Base-by-base conservation (phyloP, 441 rosid genomes). In the Populus hybrid region DNA sequence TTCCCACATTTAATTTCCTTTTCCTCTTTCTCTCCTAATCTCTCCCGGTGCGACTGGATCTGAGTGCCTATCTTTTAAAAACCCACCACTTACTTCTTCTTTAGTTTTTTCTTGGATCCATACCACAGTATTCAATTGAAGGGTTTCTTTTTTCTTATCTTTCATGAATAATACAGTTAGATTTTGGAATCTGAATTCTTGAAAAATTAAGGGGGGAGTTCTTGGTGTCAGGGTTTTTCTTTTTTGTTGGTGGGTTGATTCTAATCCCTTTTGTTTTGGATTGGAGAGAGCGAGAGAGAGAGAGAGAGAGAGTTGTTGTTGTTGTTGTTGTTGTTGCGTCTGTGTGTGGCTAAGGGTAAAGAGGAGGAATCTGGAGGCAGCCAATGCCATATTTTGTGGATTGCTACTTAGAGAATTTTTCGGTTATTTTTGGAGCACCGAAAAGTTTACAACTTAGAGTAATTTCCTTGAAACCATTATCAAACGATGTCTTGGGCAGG, bases 401-500 rank as follows among this genome's bases (percentile, higher is more conserved):
- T 78, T 78, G 87, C 79, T 42, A 74, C 73, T 81, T 81, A 69
- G 77, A 67, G 76, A 76, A 70, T 73, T 76, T 67, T 85, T 77
- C 81, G 85, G 90, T 81, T 78, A 73, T 73, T 83, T 84, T 77
- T 73, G 82, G 81, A 75, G 82, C 81, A 84, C 86, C 80, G 86
- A 85, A 82, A 79, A 77, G 74, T 79, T 77, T 82, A 75, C 73
- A 79, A 54, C 63, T 54, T 73, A 32, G 75, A 71, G 64, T 77
- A 79, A 83, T 54, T 54, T 5, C 61, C 61, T 54, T 16, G 61
- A 54, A 54, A 18, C n/a, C n/a, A 54, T 54, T 6, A 54, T 54
- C 61, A 16, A 54, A 68, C 95, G 80, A 96, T 96, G 99, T 91
- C 99, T 86, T 92, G 98, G 98, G 92, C 99, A 59, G 90, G 91